These are phyloP conservation scores for Pyracantha coccinea DNA, from an alignment of 331 rosid genomes.

Conservation along the genomic window DNA sequence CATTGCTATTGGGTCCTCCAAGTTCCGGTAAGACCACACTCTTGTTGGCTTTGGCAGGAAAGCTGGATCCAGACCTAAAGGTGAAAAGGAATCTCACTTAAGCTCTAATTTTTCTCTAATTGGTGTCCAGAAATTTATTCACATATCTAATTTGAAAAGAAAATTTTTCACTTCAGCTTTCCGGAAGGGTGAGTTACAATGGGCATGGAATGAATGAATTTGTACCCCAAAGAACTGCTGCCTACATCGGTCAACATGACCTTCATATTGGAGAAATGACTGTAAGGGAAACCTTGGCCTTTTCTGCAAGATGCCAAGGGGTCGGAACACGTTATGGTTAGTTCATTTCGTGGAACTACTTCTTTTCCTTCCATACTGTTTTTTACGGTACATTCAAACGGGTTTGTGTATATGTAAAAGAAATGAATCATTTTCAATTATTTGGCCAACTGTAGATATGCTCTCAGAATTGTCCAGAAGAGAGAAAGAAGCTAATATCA, in stretches of 20 bases:
- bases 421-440: conserved; percentile 1
- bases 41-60: conserved; percentile 64
- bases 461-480: conserved; percentile 62
- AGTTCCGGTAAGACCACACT: conserved; percentile 78
- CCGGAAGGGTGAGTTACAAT: conserved; percentile 63
- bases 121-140: not conserved
- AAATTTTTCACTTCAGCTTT: conserved; percentile 19
- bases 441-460: conserved; percentile 36
- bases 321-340: conserved; percentile 72
- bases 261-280: conserved; percentile 71
- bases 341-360: not conserved
- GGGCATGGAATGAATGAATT: conserved; percentile 60
- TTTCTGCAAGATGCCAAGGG: conserved; percentile 81
- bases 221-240: conserved; percentile 59
- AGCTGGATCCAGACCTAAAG: conserved; percentile 40
- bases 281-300: conserved; percentile 75
- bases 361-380: not conserved
- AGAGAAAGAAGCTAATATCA: conserved; percentile 55
- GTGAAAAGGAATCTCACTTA: conserved; percentile 15
- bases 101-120: not conserved
- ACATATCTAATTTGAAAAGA: not conserved
- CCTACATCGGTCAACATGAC: conserved; percentile 66
- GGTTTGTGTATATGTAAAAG: not conserved
- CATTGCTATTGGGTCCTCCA: conserved; percentile 78
- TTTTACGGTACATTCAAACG: not conserved